These are phyloP conservation scores for Casaregolazyma suthepensis DNA, from an alignment of 1,139 yeast genomes.

Conservation along the genomic window DNA sequence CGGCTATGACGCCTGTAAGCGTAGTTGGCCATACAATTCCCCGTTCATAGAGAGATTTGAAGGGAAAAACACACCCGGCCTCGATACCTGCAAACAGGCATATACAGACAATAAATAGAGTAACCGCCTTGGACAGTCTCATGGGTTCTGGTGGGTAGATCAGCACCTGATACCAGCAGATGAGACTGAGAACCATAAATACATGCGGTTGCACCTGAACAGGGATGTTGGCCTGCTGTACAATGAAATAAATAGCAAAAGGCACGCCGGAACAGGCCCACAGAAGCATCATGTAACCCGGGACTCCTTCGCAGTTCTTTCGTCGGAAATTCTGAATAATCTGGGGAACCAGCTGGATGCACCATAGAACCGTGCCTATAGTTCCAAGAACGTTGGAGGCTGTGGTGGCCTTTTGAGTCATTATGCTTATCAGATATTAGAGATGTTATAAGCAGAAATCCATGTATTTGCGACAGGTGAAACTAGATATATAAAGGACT, in stretches of 20 bases:
- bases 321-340: slow-evolving; percentile 61
- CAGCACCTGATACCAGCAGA: slow-evolving; percentile 66
- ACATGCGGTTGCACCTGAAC: slow-evolving; percentile 82
- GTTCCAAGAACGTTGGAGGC: slow-evolving; percentile 83
- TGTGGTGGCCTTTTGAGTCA: slow-evolving; percentile 11
- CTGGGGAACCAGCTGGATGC: slow-evolving; percentile 84
- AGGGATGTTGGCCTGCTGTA: slow-evolving; percentile 66
- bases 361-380: slow-evolving; percentile 85
- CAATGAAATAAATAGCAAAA: slow-evolving; percentile 72
- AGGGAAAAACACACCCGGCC: slow-evolving; percentile 64
- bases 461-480: not conserved
- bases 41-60: slow-evolving; percentile 51
- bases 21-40: slow-evolving; percentile 70
- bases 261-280: slow-evolving; percentile 86
- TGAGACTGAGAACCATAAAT: slow-evolving; percentile 63
- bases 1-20: slow-evolving; percentile 72
- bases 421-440: not conserved
- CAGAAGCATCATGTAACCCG: slow-evolving; percentile 73
- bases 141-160: slow-evolving; percentile 65
- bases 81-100: slow-evolving; percentile 54
- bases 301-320: slow-evolving; percentile 82
- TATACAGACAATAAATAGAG: slow-evolving; percentile 27
- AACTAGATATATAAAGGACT: not conserved
- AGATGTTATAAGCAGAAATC: not conserved
- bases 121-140: slow-evolving; percentile 20